These are phyloP conservation scores for Leavenworthia alabamica DNA, from an alignment of 345 rosid species.

Conservation along the genomic window DNA sequence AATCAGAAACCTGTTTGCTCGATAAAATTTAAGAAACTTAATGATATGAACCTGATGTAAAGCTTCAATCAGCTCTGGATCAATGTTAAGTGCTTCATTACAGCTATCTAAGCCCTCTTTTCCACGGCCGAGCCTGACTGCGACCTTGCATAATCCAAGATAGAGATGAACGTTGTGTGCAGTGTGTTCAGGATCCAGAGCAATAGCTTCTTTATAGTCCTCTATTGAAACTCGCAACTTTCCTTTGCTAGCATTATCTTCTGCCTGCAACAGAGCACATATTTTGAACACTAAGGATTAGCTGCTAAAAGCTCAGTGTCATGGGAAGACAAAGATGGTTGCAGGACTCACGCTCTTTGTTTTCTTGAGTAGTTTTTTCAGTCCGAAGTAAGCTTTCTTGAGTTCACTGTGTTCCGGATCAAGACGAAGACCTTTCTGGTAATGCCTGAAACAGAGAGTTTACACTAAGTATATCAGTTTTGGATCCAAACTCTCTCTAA, in stretches of 20 bases:
- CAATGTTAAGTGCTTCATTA: conserved; percentile 70
- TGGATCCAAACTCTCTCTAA: neutral
- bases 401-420: conserved; percentile 94
- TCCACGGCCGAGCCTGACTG: conserved; percentile 94
- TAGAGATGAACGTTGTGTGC: conserved; percentile 87
- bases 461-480: conserved; percentile 1
- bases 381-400: conserved; percentile 92
- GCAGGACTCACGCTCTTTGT: conserved; percentile 71
- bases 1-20: conserved; percentile 1
- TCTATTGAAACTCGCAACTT: conserved; percentile 85
- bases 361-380: conserved; percentile 91
- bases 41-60: conserved; percentile 64
- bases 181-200: conserved; percentile 76
- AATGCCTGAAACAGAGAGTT: conserved; percentile 60
- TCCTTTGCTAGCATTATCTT: conserved; percentile 81
- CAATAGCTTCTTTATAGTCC: conserved; percentile 78
- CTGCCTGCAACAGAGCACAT: conserved; percentile 52
- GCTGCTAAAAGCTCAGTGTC: conserved; percentile 8
- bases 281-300: neutral
- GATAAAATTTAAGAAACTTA: neutral
- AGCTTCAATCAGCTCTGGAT: conserved; percentile 79
- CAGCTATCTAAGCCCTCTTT: conserved; percentile 85
- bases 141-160: conserved; percentile 85
- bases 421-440: conserved; percentile 89
- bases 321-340: neutral